Evolutionary conservation across 1,284 basidiomycete species (phyloP).

Genomic region (Ganoderma multipileum): DNA sequence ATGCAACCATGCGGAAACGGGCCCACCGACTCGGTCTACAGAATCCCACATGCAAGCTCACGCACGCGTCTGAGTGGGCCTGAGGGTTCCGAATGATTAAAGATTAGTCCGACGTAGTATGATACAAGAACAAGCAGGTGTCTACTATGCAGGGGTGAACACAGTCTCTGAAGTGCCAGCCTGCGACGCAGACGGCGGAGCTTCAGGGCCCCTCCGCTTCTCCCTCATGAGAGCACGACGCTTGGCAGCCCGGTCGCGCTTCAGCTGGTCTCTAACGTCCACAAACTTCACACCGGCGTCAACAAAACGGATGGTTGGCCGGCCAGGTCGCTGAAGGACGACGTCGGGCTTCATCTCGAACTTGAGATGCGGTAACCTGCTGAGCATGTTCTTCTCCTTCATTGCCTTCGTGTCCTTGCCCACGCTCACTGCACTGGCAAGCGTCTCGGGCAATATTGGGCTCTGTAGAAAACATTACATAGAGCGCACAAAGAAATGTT

Average conservation of each 20-base stretch:
- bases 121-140: neutral
- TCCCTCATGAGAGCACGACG: slow-evolving; percentile 48
- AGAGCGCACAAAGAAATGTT: neutral
- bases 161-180: neutral
- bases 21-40: too few relatives aligned
- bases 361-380: slow-evolving; percentile 19
- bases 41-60: neutral
- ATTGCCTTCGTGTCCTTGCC: slow-evolving; percentile 32
- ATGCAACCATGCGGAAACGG: too few relatives aligned
- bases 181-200: neutral
- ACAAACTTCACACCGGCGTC: slow-evolving; percentile 76
- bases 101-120: slow-evolving; percentile 12
- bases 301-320: slow-evolving; percentile 64
- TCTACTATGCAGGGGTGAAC: slow-evolving; percentile 3
- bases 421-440: slow-evolving; percentile 48
- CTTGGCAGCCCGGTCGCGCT: slow-evolving; percentile 55
- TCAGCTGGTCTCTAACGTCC: slow-evolving; percentile 57
- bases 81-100: neutral
- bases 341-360: slow-evolving; percentile 23
- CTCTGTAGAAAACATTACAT: slow-evolving; percentile 47
- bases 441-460: slow-evolving; percentile 57
- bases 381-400: slow-evolving; percentile 38
- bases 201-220: slow-evolving; percentile 14
- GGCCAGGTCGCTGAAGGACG: slow-evolving; percentile 44
- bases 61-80: neutral